Conservation (phyloP, 139 green algal species). For the Chlamydomonas schloesseri region DNA sequence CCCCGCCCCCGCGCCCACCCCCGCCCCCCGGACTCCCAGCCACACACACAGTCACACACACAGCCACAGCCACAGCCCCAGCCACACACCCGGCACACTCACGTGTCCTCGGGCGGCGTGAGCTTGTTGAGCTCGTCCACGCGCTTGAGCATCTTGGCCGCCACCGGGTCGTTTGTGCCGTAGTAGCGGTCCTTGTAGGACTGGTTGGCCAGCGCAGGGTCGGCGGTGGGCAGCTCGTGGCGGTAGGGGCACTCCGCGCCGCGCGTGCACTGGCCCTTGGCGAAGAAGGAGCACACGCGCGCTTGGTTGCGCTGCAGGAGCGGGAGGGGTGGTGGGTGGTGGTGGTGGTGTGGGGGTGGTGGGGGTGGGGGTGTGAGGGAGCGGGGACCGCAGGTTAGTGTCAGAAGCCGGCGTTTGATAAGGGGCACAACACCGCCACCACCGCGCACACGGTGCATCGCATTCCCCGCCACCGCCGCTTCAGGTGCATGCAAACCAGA, state of each 20-base stretch:
- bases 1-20: too few species aligned
- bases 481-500: too few species aligned
- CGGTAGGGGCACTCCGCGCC: slow-evolving; percentile 97
- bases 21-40: too few species aligned
- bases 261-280: slow-evolving; percentile 92
- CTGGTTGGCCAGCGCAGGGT: slow-evolving; percentile 82
- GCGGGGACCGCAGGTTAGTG: too few species aligned
- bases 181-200: slow-evolving; percentile 99
- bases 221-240: slow-evolving; percentile 85
- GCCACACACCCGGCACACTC: slow-evolving; percentile 22
- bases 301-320: slow-evolving; percentile 86
- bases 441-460: too few species aligned
- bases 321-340: neutral
- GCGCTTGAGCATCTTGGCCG: slow-evolving; percentile 90
- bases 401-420: too few species aligned
- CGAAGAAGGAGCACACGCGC: slow-evolving; percentile 96
- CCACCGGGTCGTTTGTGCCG: slow-evolving; percentile 98
- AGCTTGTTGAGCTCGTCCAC: slow-evolving; percentile 80
- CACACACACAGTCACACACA: too few species aligned
- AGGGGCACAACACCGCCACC: too few species aligned
- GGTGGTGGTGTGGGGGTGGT: neutral
- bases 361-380: neutral
- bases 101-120: slow-evolving; percentile 89
- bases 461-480: too few species aligned
- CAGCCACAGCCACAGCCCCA: too few species aligned